Evolutionary conservation across 495 filamentous ascomycete genomes (phyloP).

Genomic region (Aspergillus ellipticus): DNA sequence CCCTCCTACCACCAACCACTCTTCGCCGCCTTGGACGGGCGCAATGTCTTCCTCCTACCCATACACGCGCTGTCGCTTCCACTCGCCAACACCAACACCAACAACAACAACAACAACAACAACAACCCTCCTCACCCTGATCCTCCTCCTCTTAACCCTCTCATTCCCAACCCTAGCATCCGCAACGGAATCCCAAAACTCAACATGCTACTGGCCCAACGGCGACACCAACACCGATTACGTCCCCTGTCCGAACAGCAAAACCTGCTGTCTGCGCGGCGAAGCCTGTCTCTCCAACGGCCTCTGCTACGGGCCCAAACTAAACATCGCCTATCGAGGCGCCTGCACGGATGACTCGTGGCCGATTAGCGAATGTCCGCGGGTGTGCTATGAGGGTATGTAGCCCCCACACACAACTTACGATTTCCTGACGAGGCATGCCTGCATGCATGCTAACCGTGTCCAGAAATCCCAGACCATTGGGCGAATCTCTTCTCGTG

Average conservation of each 20-base stretch:
- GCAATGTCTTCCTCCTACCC: not conserved
- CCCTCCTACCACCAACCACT: too few relatives aligned
- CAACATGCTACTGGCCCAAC: not conserved
- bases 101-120: not conserved
- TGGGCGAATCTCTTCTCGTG: conserved; percentile 10
- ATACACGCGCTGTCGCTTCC: not conserved
- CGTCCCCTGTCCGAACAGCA: conserved; percentile 11
- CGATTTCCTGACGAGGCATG: too few relatives aligned
- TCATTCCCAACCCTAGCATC: not conserved
- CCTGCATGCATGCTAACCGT: not conserved
- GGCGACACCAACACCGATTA: not conserved
- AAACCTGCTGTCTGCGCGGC: conserved; percentile 9
- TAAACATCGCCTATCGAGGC: conserved; percentile 12
- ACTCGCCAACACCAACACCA: too few relatives aligned
- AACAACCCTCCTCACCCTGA: not conserved
- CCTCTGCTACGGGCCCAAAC: conserved; percentile 10
- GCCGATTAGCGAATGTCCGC: conserved; percentile 14
- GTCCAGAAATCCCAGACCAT: conserved; percentile 1
- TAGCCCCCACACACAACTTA: too few relatives aligned
- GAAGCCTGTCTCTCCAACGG: conserved; percentile 19
- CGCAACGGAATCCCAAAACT: not conserved
- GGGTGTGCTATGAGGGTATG: conserved; percentile 9
- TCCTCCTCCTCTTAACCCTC: not conserved
- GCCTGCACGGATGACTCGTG: conserved; percentile 17
- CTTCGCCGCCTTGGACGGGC: too few relatives aligned